Evolutionary conservation across 371 early-diverging fungal genomes (phyloP), one percentile per base, ranked within the genome.

Genomic region (Syncephalastrum monosporum): DNA sequence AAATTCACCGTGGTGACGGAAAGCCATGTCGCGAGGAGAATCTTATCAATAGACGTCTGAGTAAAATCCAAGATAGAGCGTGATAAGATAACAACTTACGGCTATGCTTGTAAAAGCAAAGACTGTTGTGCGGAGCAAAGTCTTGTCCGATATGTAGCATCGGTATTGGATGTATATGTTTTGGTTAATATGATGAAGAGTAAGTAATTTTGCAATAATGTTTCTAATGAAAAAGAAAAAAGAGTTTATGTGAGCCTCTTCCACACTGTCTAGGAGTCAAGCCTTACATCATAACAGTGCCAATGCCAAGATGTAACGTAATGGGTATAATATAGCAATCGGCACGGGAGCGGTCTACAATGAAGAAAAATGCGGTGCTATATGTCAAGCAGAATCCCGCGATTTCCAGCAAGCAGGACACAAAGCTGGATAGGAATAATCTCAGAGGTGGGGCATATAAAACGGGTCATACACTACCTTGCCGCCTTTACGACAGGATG

Each of bases 391-490:
- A 42, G 27, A 80, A 68, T 0, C 84, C 84, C 7, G 68, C 29
- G 1, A 83, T 59, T 43, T 83, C 81, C 10, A 83, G 59, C 0
- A 74, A 59, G 59, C 81, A 82, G 52, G 79, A 83, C 12, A 76
- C 42, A 2, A 77, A 79, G 44, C 81, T 81, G 45, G 10, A 7
- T 7, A 33, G 10, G 21, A 25, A 13, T 12, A 15, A 12, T 48
- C 27, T 60, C 19, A 47, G 23, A 14, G 19, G 43, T 12, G 25
- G 1, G 38, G 1, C 7, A 41, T 33, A 10, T 33, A 38, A 15
- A 3, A 0, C 2, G 41, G 14, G 10, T 43, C 15, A 14, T 27
- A 54, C 23, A 15, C 25, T 76, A 79, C 79, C 81, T 81, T 16
- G 82, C 76, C 15, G 77, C 71, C 42, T 72, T 75, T 44, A 79